Evolutionary conservation across 2,329 filamentous ascomycete species (phyloP).

Genomic region (Chaetomium globosum): DNA sequence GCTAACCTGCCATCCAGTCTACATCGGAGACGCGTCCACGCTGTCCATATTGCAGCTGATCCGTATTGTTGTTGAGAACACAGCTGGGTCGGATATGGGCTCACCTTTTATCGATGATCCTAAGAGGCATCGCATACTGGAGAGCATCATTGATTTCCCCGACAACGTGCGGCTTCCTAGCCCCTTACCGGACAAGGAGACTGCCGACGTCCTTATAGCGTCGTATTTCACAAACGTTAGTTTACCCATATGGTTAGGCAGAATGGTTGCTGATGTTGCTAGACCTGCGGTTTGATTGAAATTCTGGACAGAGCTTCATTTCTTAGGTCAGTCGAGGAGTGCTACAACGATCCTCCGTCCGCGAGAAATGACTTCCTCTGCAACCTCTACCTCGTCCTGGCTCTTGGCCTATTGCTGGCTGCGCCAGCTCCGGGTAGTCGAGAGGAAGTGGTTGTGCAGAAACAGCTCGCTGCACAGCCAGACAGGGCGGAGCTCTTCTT

Average conservation of each 20-base stretch:
- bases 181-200: conserved; percentile 58
- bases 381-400: conserved; percentile 63
- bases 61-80: conserved; percentile 61
- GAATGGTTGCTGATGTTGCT: conserved; percentile 24
- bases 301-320: conserved; percentile 59
- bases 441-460: conserved; percentile 55
- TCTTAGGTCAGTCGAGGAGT: conserved; percentile 52
- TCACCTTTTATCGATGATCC: conserved; percentile 63
- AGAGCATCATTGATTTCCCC: conserved; percentile 55
- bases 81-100: conserved; percentile 47
- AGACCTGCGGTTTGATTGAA: conserved; percentile 64
- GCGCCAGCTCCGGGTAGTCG: conserved; percentile 53
- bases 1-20: conserved; percentile 47
- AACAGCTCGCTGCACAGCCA: conserved; percentile 51
- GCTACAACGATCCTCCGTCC: conserved; percentile 57
- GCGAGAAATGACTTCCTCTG: conserved; percentile 58
- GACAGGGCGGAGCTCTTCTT: conserved; percentile 66
- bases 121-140: conserved; percentile 59
- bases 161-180: conserved; percentile 51
- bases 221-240: conserved; percentile 65
- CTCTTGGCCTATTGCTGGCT: conserved; percentile 63
- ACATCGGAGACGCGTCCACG: conserved; percentile 65
- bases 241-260: conserved; percentile 1
- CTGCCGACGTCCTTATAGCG: conserved; percentile 57
- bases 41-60: conserved; percentile 64